Conservation (phyloP, 768 basidiomycete genomes). For the Gymnopilus dilepis region DNA sequence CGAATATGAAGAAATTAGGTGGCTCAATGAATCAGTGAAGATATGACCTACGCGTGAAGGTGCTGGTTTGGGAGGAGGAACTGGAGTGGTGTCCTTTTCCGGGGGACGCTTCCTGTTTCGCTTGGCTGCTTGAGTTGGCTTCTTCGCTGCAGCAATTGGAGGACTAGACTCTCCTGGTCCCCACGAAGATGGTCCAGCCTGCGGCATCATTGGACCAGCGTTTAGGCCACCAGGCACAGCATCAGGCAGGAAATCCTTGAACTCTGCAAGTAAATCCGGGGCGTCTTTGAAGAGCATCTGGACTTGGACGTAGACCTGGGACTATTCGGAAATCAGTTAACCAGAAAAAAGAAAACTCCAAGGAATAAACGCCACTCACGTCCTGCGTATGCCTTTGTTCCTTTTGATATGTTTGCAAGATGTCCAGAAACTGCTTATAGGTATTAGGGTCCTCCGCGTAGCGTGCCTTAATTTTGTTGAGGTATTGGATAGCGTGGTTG, state of each 20-base stretch:
- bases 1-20: no score
- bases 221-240: constrained; percentile 48
- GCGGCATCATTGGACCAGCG: constrained; percentile 55
- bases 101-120: constrained; percentile 60
- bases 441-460: constrained; percentile 90
- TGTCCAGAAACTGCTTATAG: constrained; percentile 89
- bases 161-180: constrained; percentile 44
- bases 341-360: constrained; percentile 16
- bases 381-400: constrained; percentile 77
- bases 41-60: constrained; percentile 38
- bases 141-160: constrained; percentile 48
- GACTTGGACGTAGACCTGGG: constrained; percentile 82
- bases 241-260: constrained; percentile 83
- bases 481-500: constrained; percentile 94
- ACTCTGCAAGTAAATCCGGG: constrained; percentile 78
- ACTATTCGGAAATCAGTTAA: constrained; percentile 36
- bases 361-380: constrained; percentile 47
- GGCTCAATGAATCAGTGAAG: background rate
- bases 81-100: constrained; percentile 74
- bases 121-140: constrained; percentile 49
- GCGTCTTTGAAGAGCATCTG: constrained; percentile 82
- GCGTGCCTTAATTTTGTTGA: constrained; percentile 97
- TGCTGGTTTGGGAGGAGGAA: constrained; percentile 53
- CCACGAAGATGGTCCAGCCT: constrained; percentile 48
- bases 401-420: constrained; percentile 86